phyloP scores from a whole-genome alignment of 2,329 filamentous ascomycete species.

The Venturia nashicola region DNA sequence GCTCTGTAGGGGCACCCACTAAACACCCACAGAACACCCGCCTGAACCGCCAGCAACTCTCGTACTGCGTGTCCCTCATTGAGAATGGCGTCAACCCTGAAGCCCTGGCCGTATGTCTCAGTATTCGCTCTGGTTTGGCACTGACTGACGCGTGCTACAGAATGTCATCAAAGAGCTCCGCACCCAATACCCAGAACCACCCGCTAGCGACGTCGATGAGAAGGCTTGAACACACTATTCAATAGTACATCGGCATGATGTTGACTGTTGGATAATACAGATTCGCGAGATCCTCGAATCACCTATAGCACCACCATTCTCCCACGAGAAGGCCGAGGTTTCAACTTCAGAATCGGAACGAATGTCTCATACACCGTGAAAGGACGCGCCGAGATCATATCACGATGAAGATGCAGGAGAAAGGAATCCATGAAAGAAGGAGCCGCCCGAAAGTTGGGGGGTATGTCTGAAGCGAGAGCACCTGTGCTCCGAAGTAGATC shows the following conservation, averaged over 20 bases:
- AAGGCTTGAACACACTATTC: not conserved
- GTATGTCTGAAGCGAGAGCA: not conserved
- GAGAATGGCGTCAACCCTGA: slow-evolving; percentile 97
- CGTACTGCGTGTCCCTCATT: slow-evolving; percentile 90
- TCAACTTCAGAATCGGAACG: not conserved
- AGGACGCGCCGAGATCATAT: not conserved
- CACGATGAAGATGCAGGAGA: not conserved
- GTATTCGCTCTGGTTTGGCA: slow-evolving; percentile 41
- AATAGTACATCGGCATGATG: not conserved
- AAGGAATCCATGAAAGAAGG: not conserved
- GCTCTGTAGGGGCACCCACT: not conserved
- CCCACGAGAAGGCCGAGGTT: not conserved
- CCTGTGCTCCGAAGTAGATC: no score
- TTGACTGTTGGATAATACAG: not conserved
- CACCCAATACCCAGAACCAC: slow-evolving; percentile 24
- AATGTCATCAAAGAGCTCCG: slow-evolving; percentile 35
- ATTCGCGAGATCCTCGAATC: not conserved
- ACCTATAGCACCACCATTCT: not conserved
- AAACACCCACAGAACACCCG: slow-evolving; percentile 63
- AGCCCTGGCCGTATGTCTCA: slow-evolving; percentile 66
- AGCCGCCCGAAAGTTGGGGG: not conserved
- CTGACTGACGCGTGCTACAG: slow-evolving; percentile 53
- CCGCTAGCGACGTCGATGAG: slow-evolving; percentile 8
- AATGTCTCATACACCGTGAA: not conserved
- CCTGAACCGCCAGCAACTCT: slow-evolving; percentile 79